phyloP scores from a whole-genome alignment of 768 basidiomycete species.

The Leucocoprinus birnbaumii region DNA sequence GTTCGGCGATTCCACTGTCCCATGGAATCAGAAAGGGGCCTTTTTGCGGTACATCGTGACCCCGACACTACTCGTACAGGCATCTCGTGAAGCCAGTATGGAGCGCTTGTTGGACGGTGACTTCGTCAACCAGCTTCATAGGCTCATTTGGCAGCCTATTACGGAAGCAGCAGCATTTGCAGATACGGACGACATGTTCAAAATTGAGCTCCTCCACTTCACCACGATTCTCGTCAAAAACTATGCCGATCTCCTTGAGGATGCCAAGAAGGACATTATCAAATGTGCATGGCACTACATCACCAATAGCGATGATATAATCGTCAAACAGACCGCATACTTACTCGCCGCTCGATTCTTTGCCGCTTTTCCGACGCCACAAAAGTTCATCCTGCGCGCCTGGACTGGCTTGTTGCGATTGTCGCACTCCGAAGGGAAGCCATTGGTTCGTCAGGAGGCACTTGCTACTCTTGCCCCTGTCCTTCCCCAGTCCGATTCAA shows the following conservation, averaged over 20 bases:
- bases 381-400: conserved; percentile 86
- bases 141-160: conserved; percentile 80
- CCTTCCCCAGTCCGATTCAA: conserved; percentile 59
- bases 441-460: conserved; percentile 77
- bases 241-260: conserved; percentile 75
- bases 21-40: conserved; percentile 75
- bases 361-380: conserved; percentile 81
- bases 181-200: conserved; percentile 78
- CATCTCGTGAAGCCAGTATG: conserved; percentile 47
- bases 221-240: conserved; percentile 87
- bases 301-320: conserved; percentile 71
- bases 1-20: conserved; percentile 63
- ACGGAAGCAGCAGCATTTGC: conserved; percentile 48
- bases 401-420: conserved; percentile 89
- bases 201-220: conserved; percentile 87
- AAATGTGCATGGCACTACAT: conserved; percentile 92
- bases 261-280: conserved; percentile 88
- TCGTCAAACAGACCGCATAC: conserved; percentile 92
- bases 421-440: conserved; percentile 68
- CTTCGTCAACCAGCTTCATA: conserved; percentile 68
- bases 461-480: conserved; percentile 84
- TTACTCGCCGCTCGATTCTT: conserved; percentile 92
- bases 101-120: conserved; percentile 68
- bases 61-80: conserved; percentile 80
- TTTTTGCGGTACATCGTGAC: conserved; percentile 84